These are phyloP conservation scores for Penicillium argentinense DNA, from an alignment of 495 filamentous ascomycete genomes.

Conservation along the genomic window DNA sequence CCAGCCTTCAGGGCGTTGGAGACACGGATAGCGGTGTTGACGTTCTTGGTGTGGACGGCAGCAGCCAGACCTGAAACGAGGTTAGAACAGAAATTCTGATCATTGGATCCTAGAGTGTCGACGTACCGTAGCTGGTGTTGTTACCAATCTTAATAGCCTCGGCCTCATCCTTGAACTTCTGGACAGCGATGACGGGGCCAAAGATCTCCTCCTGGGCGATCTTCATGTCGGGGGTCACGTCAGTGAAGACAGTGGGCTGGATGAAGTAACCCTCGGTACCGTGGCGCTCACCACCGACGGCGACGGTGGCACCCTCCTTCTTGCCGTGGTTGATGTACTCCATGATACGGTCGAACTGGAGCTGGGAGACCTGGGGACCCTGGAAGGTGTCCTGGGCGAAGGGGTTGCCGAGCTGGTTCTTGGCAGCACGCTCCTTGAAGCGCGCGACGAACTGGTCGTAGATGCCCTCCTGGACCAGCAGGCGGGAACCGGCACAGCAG, in stretches of 20 bases:
- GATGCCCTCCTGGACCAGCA: slow-evolving; percentile 94
- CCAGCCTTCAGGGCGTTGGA: slow-evolving; percentile 79
- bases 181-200: slow-evolving; percentile 87
- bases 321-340: slow-evolving; percentile 92
- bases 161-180: slow-evolving; percentile 89
- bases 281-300: slow-evolving; percentile 82
- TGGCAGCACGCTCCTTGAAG: slow-evolving; percentile 81
- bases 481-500: slow-evolving; percentile 94
- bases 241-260: slow-evolving; percentile 93
- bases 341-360: slow-evolving; percentile 98
- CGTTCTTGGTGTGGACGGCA: slow-evolving; percentile 87
- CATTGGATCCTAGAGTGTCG: neutral
- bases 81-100: neutral
- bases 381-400: slow-evolving; percentile 90
- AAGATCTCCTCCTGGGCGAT: slow-evolving; percentile 99
- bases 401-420: slow-evolving; percentile 91
- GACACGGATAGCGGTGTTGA: slow-evolving; percentile 91
- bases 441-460: slow-evolving; percentile 89
- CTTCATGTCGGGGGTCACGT: slow-evolving; percentile 90
- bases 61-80: slow-evolving; percentile 68
- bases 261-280: slow-evolving; percentile 96
- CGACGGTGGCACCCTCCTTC: slow-evolving; percentile 81
- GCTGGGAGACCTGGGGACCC: slow-evolving; percentile 90
- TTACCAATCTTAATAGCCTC: slow-evolving; percentile 83
- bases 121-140: slow-evolving; percentile 66